A percentile compares a stretch with the other conserved stretches of the same genome.
Evolutionary conservation across 495 filamentous ascomycete species (phyloP).

Genomic region (Podospora pseudoanserina): DNA sequence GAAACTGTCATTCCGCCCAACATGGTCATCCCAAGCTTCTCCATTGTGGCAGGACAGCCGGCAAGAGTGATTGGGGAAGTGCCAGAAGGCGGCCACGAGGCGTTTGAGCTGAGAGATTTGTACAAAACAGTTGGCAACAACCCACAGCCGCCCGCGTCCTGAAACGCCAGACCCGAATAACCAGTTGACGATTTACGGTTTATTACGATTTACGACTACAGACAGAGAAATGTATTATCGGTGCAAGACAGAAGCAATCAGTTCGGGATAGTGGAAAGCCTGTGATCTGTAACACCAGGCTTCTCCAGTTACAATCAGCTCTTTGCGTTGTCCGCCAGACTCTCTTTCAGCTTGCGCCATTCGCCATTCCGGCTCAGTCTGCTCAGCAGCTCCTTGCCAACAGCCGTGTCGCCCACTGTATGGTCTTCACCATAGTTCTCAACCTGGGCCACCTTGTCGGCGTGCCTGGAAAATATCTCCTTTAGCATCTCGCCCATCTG

Average conservation of each 20-base stretch:
- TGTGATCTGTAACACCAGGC: constrained; percentile 15
- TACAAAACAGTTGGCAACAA: constrained; percentile 54
- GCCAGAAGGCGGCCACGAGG: constrained; percentile 67
- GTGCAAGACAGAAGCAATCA: neutral
- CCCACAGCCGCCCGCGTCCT: constrained; percentile 37
- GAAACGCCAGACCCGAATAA: constrained; percentile 13
- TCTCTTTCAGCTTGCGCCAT: constrained; percentile 38
- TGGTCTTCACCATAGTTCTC: constrained; percentile 33
- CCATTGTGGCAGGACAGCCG: constrained; percentile 77
- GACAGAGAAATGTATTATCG: neutral
- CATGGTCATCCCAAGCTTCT: constrained; percentile 89
- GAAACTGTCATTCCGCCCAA: constrained; percentile 75
- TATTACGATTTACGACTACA: neutral
- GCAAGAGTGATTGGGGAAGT: constrained; percentile 81
- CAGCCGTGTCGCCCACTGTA: constrained; percentile 33
- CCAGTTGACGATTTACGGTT: neutral
- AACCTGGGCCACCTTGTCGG: constrained; percentile 19
- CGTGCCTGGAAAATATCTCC: constrained; percentile 29
- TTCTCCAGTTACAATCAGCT: constrained; percentile 25
- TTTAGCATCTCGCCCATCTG: constrained; percentile 30
- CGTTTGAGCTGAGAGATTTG: constrained; percentile 55
- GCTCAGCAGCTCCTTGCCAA: constrained; percentile 29
- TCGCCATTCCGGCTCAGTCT: constrained; percentile 28
- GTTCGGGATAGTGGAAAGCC: constrained; percentile 5
- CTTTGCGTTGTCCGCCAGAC: constrained; percentile 28